Evolutionary conservation across 2,329 filamentous ascomycete species (phyloP), one percentile per base, ranked within the genome.

Genomic region (Alternaria novae-zelandiae): DNA sequence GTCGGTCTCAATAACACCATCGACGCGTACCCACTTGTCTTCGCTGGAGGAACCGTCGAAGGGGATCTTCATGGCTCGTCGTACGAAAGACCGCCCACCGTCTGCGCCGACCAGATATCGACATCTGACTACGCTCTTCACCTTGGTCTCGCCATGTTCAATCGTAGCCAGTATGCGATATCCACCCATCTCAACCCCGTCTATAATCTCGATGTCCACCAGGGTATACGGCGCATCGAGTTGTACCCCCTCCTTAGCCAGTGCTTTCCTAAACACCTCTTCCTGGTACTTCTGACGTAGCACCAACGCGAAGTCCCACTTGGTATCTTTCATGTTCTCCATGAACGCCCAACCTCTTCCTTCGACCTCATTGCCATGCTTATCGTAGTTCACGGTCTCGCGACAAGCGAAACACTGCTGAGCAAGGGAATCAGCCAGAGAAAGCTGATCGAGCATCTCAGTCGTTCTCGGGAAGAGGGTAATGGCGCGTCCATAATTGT

Each of bases 221-320:
- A 84, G 77, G 61, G 80, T 77, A 9, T 78, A 73, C 4, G 78
- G 78, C 17, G 76, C 71, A 44, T 80, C 74, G 5, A 83, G 74
- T 2, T 74, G 63, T 1, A 80, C 77, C 20, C 81, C 81, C 28
- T 82, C 67, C 51, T 66, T 77, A 53, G 63, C 74, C 71, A 82
- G 53, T 61, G 79, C 76, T n/a, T 75, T 73, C 45, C 85, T 80
- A 55, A 87, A 84, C 45, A 87, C 83, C 12, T 84, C 82, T 68
- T 88, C 86, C 7, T 85, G 83, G 69, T 86, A 87, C 70, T 84
- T 87, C 73, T 88, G 85, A 15, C 86, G 79, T 57, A 88, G 69
- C 1, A 87, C 85, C n/a, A 87, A 76, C 0, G 82, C 80, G 68
- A 86, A 88, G 64, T 85, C 82, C 75, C 83, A 87, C 25, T 78